Conservation (phyloP, 305 asterid genomes). For the Solanum hybrid region DNA sequence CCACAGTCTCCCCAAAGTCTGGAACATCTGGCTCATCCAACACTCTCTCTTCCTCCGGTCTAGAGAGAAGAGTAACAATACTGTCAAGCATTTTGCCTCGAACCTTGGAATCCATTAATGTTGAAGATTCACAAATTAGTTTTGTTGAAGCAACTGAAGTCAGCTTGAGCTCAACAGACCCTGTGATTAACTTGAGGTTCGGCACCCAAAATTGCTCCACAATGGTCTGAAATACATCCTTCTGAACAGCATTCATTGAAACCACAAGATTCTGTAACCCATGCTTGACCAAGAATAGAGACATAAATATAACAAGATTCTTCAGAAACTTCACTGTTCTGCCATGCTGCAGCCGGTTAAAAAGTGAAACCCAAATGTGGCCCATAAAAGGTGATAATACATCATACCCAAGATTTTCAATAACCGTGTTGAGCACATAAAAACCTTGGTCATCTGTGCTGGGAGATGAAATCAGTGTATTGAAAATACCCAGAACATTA, state of each 20-base stretch:
- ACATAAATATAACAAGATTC: constrained; percentile 77
- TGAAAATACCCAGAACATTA: constrained; percentile 72
- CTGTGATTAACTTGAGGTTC: constrained; percentile 62
- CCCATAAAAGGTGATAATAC: constrained; percentile 45
- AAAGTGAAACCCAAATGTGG: constrained; percentile 76
- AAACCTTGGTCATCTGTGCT: constrained; percentile 86
- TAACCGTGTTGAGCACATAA: constrained; percentile 87
- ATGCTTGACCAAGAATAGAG: constrained; percentile 78
- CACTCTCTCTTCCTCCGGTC: constrained; percentile 80
- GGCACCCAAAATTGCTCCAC: constrained; percentile 84
- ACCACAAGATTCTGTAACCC: constrained; percentile 60
- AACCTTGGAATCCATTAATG: constrained; percentile 48
- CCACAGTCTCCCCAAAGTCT: constrained; percentile 70
- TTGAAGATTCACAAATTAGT: constrained; percentile 59
- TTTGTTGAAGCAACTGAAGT: constrained; percentile 79
- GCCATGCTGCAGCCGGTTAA: constrained; percentile 50
- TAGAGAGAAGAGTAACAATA: constrained; percentile 75
- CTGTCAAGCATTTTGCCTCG: constrained; percentile 90
- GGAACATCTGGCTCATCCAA: constrained; percentile 80
- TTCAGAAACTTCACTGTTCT: constrained; percentile 56
- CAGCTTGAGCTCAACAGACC: constrained; percentile 67
- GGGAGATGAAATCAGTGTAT: constrained; percentile 49
- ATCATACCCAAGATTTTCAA: constrained; percentile 78
- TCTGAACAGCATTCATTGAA: constrained; percentile 73
- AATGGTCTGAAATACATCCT: constrained; percentile 45